Evolutionary conservation across 768 basidiomycete genomes (phyloP).

Genomic region (Ramaria sp.): DNA sequence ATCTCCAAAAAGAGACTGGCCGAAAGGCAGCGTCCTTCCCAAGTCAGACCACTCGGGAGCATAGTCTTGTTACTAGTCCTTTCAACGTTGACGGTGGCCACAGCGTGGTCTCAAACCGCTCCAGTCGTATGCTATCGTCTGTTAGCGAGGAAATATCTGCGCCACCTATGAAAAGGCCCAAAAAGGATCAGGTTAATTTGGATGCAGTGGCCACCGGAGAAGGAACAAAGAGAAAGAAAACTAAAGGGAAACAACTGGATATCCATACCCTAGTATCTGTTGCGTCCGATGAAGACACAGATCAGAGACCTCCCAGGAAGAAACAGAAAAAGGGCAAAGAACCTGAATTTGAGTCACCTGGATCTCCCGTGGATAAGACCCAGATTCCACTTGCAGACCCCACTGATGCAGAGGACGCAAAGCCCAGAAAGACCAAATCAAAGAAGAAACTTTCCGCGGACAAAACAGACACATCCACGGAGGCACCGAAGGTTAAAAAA

Average conservation of each 20-base stretch:
- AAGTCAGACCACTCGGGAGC: too few species aligned
- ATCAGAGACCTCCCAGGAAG: not conserved
- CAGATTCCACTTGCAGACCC: not conserved
- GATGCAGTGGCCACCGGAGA: not conserved
- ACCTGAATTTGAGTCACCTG: not conserved
- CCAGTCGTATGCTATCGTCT: not conserved
- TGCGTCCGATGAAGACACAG: not conserved
- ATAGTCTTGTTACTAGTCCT: too few species aligned
- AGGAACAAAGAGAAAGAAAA: not conserved
- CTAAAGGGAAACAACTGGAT: not conserved
- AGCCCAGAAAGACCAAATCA: not conserved
- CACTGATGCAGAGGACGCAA: not conserved
- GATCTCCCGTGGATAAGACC: not conserved
- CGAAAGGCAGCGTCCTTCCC: too few species aligned
- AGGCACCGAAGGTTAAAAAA: not conserved
- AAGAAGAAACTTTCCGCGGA: not conserved
- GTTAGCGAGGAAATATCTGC: not conserved
- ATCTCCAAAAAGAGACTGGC: too few species aligned
- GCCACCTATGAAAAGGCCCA: slow-evolving; percentile 19
- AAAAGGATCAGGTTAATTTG: slow-evolving; percentile 12
- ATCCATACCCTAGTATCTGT: not conserved
- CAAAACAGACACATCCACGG: not conserved
- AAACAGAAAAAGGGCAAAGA: slow-evolving; percentile 11
- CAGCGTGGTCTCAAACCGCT: not conserved
- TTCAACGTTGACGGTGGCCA: not conserved